Percentiles rank a stretch among this genome's conserved stretches.
These are phyloP conservation scores for Anethum foeniculum DNA, from an alignment of 140 eudicot species.

Conservation along the genomic window DNA sequence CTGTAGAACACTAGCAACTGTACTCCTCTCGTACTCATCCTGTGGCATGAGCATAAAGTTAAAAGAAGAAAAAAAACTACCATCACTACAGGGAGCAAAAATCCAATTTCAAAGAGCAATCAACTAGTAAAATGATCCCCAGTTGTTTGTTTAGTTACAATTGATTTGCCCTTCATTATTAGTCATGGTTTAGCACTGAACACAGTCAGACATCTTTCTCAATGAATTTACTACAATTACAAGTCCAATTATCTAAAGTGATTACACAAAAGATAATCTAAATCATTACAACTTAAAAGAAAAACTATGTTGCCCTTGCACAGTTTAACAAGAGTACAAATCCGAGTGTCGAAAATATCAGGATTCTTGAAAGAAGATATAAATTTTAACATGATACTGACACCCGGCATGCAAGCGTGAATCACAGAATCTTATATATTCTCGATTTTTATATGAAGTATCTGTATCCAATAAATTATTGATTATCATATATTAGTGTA, in stretches of 20 bases:
- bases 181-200: neutral
- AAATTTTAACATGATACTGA: neutral
- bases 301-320: neutral
- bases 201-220: neutral
- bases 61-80: neutral
- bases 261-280: neutral
- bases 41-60: slow-evolving; percentile 20
- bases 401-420: neutral
- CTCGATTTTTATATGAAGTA: neutral
- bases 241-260: neutral
- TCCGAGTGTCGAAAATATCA: neutral
- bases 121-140: neutral
- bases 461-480: neutral
- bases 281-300: neutral
- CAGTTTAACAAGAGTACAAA: neutral
- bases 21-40: slow-evolving; percentile 48
- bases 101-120: neutral
- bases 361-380: neutral
- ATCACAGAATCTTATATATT: neutral
- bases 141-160: neutral
- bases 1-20: slow-evolving; percentile 53
- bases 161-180: neutral
- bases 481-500: neutral
- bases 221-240: neutral
- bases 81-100: neutral